A percentile compares a stretch with the other conserved stretches of the same genome.
Evolutionary conservation across 2,329 filamentous ascomycete genomes (phyloP).

Genomic region (Fusarium fracticaudum): DNA sequence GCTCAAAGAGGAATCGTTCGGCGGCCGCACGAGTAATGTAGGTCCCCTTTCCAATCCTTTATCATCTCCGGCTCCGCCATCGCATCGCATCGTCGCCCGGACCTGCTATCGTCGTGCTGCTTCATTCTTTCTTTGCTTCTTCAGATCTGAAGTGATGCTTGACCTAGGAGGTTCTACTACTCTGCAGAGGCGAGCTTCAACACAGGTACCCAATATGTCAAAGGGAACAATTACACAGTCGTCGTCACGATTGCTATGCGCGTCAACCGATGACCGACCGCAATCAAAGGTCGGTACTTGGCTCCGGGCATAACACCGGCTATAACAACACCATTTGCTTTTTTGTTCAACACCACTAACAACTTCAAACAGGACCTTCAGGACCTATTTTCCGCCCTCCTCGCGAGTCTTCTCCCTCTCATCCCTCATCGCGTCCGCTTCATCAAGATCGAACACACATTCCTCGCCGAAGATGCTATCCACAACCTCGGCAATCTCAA

Average conservation of each 20-base stretch:
- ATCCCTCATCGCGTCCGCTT: slow-evolving; percentile 89
- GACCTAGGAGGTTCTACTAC: background rate
- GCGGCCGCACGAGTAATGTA: slow-evolving; percentile 30
- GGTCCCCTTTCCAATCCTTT: slow-evolving; percentile 26
- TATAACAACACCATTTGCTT: background rate
- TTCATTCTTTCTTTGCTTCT: background rate
- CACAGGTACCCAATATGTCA: slow-evolving; percentile 15
- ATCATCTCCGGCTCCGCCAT: slow-evolving; percentile 16
- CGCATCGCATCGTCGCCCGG: background rate
- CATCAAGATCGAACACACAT: slow-evolving; percentile 90
- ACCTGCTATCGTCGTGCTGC: background rate
- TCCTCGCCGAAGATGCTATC: slow-evolving; percentile 95
- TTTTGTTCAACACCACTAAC: slow-evolving; percentile 1
- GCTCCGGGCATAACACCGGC: slow-evolving; percentile 1
- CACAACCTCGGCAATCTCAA: slow-evolving; percentile 97
- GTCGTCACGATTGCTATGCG: slow-evolving; percentile 91
- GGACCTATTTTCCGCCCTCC: slow-evolving; percentile 92
- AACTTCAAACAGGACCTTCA: slow-evolving; percentile 80
- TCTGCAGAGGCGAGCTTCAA: slow-evolving; percentile 14
- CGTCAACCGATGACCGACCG: slow-evolving; percentile 96
- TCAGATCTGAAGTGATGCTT: slow-evolving; percentile 6
- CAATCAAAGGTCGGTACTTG: slow-evolving; percentile 81
- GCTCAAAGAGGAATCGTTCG: slow-evolving; percentile 13
- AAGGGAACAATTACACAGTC: slow-evolving; percentile 67
- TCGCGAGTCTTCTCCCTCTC: slow-evolving; percentile 88